These are phyloP conservation scores for Calonectria henricotiae DNA, from an alignment of 2,329 filamentous ascomycete genomes.

Conservation along the genomic window DNA sequence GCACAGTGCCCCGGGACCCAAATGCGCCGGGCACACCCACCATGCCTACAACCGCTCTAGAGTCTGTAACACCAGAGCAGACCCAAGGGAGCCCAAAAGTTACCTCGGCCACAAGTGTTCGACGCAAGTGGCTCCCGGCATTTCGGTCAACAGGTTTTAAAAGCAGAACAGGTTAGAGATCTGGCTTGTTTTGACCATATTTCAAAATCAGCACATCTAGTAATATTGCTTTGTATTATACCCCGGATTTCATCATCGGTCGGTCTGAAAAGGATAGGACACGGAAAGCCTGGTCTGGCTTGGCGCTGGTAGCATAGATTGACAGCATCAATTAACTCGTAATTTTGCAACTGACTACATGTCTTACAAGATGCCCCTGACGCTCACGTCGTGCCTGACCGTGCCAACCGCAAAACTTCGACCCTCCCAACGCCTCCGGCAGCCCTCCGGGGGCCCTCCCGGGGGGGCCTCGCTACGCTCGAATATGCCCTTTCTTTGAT, in stretches of 20 bases:
- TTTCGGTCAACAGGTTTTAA: conserved; percentile 53
- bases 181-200: conserved; percentile 40
- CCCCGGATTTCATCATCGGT: conserved; percentile 26
- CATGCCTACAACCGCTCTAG: conserved; percentile 26
- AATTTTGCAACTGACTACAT: conserved; percentile 10
- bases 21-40: conserved; percentile 44
- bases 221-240: conserved; percentile 48
- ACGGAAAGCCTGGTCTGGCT: conserved; percentile 17
- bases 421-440: too few species aligned
- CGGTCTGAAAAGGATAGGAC: conserved; percentile 34
- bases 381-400: too few species aligned
- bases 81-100: conserved; percentile 39
- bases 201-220: conserved; percentile 29
- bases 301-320: conserved; percentile 49
- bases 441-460: too few species aligned
- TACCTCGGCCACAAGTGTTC: conserved; percentile 49
- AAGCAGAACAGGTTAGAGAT: conserved; percentile 51
- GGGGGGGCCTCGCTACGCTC: too few species aligned
- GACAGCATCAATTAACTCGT: conserved; percentile 43
- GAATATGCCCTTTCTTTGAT: too few species aligned
- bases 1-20: conserved; percentile 39
- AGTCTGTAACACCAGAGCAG: conserved; percentile 41
- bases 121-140: conserved; percentile 59
- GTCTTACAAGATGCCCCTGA: not conserved
- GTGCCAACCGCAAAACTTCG: too few species aligned